A percentile compares a stretch with the other conserved stretches of the same genome.
Evolutionary conservation across 208 protist species (phyloP).

Genomic region (Trypanosoma rangeli): DNA sequence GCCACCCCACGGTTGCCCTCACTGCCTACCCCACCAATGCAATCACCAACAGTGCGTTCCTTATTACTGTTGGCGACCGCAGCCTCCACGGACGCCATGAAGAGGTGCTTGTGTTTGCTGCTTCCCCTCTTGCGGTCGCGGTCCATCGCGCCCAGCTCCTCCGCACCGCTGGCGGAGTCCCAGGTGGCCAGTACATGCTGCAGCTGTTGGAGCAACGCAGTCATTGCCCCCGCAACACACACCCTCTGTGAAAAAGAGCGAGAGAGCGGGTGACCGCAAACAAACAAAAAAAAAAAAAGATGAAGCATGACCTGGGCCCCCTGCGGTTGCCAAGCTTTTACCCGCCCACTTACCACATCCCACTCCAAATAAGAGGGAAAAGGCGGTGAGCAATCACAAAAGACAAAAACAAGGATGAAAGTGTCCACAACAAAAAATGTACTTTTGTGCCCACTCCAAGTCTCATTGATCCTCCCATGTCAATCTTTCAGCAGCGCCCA

Average conservation of each 20-base stretch:
- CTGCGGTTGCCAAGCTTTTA: too few relatives aligned
- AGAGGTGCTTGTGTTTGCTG: constrained; percentile 17
- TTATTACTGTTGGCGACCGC: background rate
- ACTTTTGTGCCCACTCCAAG: too few relatives aligned
- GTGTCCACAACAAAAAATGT: too few relatives aligned
- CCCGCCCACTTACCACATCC: too few relatives aligned
- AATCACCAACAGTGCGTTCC: background rate
- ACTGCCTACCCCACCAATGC: background rate
- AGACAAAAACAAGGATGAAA: too few relatives aligned
- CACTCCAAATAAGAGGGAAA: too few relatives aligned
- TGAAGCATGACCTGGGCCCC: too few relatives aligned
- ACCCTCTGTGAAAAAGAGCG: constrained; percentile 1
- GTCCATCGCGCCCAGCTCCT: background rate
- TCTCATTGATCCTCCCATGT: too few relatives aligned
- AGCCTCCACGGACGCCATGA: constrained; percentile 9
- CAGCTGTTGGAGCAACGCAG: constrained; percentile 44
- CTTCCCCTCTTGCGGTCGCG: background rate
- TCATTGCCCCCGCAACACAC: constrained; percentile 6
- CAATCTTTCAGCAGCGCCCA: too few relatives aligned
- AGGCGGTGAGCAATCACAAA: too few relatives aligned
- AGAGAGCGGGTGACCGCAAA: too few relatives aligned
- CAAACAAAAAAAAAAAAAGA: too few relatives aligned
- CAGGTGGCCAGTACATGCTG: constrained; percentile 57
- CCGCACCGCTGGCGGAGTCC: constrained; percentile 28
- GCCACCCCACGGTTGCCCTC: background rate